A percentile compares a stretch with the other conserved stretches of the same genome.
phyloP scores from a whole-genome alignment of 306 rosid species.

The Urtica urens region DNA sequence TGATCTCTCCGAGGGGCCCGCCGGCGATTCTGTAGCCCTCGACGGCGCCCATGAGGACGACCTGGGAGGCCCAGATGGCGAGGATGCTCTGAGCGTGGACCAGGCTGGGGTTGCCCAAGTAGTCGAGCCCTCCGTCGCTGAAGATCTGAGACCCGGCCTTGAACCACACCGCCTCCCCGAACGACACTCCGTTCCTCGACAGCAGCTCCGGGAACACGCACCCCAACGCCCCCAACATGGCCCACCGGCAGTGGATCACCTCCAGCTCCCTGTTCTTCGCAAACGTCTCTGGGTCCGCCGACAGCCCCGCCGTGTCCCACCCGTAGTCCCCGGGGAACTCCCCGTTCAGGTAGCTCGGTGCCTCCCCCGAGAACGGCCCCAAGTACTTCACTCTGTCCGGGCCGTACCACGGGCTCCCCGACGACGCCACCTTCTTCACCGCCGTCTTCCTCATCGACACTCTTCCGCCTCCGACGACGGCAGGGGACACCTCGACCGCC shows the following conservation, averaged over 20 bases:
- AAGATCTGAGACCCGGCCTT: constrained; percentile 57
- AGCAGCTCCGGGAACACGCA: constrained; percentile 54
- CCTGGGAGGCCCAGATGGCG: constrained; percentile 54
- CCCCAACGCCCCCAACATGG: constrained; percentile 56
- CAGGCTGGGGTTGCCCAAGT: constrained; percentile 60
- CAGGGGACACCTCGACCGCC: constrained; percentile 30
- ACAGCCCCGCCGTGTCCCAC: constrained; percentile 67
- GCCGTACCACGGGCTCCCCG: constrained; percentile 61
- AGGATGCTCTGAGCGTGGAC: constrained; percentile 51
- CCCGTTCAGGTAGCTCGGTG: constrained; percentile 44
- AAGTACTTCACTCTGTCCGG: constrained; percentile 57
- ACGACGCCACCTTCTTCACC: constrained; percentile 15
- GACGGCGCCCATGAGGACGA: constrained; percentile 49
- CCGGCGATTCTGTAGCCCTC: constrained; percentile 57
- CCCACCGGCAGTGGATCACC: constrained; percentile 54
- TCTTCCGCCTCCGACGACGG: constrained; percentile 13
- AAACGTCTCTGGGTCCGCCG: constrained; percentile 53
- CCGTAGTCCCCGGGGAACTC: constrained; percentile 62
- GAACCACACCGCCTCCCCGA: constrained; percentile 58
- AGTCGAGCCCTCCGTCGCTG: constrained; percentile 58
- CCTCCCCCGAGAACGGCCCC: constrained; percentile 57
- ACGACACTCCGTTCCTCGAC: constrained; percentile 45
- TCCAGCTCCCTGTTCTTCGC: constrained; percentile 46
- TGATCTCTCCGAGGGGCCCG: constrained; percentile 47
- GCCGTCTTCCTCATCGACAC: constrained; percentile 38